Evolutionary conservation across 495 filamentous ascomycete species (phyloP).

Genomic region (Echria macrotheca): DNA sequence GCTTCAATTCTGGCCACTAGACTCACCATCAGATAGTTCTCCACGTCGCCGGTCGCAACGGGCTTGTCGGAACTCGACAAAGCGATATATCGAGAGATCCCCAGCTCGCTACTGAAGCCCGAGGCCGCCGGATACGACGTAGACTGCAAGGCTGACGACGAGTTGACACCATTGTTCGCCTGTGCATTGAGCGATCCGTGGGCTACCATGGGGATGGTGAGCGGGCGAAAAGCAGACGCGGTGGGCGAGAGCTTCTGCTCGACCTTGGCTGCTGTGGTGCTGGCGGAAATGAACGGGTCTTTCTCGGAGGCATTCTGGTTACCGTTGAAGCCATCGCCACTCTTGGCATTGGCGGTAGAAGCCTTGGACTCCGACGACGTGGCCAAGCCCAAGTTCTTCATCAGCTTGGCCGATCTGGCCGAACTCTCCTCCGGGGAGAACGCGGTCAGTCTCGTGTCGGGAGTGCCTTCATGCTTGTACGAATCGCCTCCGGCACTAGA

Average conservation of each 20-base stretch:
- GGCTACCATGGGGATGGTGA: constrained; percentile 26
- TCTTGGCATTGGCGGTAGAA: constrained; percentile 11
- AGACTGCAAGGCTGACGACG: constrained; percentile 1
- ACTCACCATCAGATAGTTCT: constrained; percentile 36
- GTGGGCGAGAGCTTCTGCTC: constrained; percentile 46
- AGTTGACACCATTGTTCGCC: neutral
- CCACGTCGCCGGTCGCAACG: constrained; percentile 26
- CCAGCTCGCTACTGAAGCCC: constrained; percentile 31
- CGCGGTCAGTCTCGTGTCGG: constrained; percentile 55
- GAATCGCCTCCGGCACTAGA: constrained; percentile 51
- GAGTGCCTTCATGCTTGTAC: constrained; percentile 49
- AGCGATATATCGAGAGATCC: constrained; percentile 35
- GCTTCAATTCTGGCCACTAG: too few relatives aligned
- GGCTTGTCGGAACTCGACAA: constrained; percentile 24
- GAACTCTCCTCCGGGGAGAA: constrained; percentile 59
- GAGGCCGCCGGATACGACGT: neutral
- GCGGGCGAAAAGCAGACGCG: constrained; percentile 41
- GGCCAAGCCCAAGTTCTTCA: constrained; percentile 20
- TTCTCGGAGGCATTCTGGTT: constrained; percentile 22
- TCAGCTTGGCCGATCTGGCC: constrained; percentile 26
- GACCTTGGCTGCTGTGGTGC: constrained; percentile 21
- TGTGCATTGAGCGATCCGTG: constrained; percentile 22
- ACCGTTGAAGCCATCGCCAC: constrained; percentile 11
- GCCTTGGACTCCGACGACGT: constrained; percentile 13
- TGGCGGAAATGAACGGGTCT: constrained; percentile 39